Conservation (phyloP, 179 eudicot genomes). For the Pouteria campechiana region DNA sequence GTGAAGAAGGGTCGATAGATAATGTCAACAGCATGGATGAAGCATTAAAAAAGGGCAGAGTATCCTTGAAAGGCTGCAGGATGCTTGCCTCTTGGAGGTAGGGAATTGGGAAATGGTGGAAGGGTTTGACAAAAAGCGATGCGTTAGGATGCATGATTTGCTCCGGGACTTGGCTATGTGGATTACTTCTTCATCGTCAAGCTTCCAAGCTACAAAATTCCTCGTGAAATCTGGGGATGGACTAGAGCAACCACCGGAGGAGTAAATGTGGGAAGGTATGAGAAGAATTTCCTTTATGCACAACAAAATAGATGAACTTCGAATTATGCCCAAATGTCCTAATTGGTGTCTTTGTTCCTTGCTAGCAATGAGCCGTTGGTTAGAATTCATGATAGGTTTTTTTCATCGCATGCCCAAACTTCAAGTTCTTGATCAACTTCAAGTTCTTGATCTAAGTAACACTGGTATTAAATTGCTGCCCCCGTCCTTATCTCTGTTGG, state of each 20-base stretch:
- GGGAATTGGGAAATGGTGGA: neutral
- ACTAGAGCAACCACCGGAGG: too few species aligned
- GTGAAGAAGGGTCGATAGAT: slow-evolving; percentile 1
- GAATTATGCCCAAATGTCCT: too few species aligned
- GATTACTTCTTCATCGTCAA: slow-evolving; percentile 1
- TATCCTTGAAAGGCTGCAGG: slow-evolving; percentile 1
- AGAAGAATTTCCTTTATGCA: neutral
- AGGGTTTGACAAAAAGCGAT: slow-evolving; percentile 5
- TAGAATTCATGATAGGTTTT: slow-evolving; percentile 1
- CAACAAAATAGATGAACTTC: too few species aligned
- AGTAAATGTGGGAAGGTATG: too few species aligned
- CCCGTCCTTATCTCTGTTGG: neutral
- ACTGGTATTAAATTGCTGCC: neutral
- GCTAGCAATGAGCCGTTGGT: neutral
- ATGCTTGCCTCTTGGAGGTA: slow-evolving; percentile 1
- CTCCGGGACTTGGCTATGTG: slow-evolving; percentile 6
- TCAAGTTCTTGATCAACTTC: too few species aligned
- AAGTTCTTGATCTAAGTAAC: neutral
- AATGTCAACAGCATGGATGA: neutral
- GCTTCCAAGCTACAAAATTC: too few species aligned
- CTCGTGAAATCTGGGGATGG: too few species aligned
- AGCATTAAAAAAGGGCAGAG: neutral
- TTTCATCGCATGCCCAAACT: neutral
- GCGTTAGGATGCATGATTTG: slow-evolving; percentile 5
- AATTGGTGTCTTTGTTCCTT: neutral